Evolutionary conservation across 1,284 basidiomycete genomes (phyloP).

Genomic region (Malassezia furfur): DNA sequence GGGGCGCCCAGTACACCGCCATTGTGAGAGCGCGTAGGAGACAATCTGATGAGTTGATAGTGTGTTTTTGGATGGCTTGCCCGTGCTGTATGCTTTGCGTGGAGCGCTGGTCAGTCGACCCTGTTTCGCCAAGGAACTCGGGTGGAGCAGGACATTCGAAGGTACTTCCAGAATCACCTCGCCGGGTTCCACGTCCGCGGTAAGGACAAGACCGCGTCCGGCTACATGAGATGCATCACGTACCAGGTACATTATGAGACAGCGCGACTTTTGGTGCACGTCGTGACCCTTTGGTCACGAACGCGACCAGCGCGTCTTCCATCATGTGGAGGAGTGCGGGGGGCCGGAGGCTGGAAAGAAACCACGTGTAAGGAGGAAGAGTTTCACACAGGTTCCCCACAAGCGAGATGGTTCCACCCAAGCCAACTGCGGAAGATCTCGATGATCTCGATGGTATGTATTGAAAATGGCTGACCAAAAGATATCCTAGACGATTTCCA

Average conservation of each 20-base stretch:
- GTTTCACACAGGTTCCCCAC: neutral
- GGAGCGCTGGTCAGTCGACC: neutral
- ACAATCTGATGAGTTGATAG: slow-evolving; percentile 13
- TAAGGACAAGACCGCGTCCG: slow-evolving; percentile 13
- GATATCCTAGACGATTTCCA: slow-evolving; percentile 56
- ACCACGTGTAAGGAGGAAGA: neutral
- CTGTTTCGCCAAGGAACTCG: neutral
- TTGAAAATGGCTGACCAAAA: slow-evolving; percentile 23
- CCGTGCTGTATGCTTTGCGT: neutral
- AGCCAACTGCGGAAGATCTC: slow-evolving; percentile 33
- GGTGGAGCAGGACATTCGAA: slow-evolving; percentile 1
- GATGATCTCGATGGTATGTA: slow-evolving; percentile 43
- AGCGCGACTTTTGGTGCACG: neutral
- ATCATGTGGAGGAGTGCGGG: slow-evolving; percentile 5
- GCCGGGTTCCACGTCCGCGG: neutral
- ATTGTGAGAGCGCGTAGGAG: slow-evolving; percentile 4
- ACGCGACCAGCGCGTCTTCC: slow-evolving; percentile 7
- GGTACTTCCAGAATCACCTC: slow-evolving; percentile 4
- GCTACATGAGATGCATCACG: slow-evolving; percentile 1
- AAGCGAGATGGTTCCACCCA: slow-evolving; percentile 10
- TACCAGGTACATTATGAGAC: slow-evolving; percentile 11
- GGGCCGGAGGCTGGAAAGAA: neutral
- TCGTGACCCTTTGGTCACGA: slow-evolving; percentile 1
- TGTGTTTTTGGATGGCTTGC: neutral
- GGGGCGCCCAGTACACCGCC: neutral